Evolutionary conservation across 2,329 filamentous ascomycete species (phyloP).

Genomic region (Elsinoe arachidis): DNA sequence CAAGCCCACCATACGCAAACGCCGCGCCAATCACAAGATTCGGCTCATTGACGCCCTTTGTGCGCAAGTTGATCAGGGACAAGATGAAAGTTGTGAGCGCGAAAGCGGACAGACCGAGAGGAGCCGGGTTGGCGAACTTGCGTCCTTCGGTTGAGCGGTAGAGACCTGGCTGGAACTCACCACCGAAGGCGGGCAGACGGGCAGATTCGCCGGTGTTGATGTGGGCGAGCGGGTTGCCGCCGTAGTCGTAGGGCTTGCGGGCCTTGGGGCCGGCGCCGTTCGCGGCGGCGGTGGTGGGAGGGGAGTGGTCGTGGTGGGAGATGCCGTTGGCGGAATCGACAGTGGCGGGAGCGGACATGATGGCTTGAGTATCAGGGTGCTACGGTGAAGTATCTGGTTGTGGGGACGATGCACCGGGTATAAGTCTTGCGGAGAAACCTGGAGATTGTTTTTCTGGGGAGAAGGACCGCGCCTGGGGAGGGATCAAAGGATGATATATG

Average conservation of each 20-base stretch:
- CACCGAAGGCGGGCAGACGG: constrained; percentile 41
- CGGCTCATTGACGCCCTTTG: constrained; percentile 33
- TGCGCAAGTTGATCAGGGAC: constrained; percentile 41
- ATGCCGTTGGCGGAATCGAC: constrained; percentile 22
- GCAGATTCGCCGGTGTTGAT: constrained; percentile 41
- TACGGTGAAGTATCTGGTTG: constrained; percentile 29
- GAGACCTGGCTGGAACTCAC: constrained; percentile 45
- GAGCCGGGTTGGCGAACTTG: constrained; percentile 52
- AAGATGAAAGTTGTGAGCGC: constrained; percentile 58
- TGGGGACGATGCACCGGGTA: neutral
- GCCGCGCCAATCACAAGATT: constrained; percentile 42
- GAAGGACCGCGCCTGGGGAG: neutral
- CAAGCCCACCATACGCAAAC: constrained; percentile 43
- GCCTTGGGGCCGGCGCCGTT: constrained; percentile 24
- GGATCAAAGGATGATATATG: neutral
- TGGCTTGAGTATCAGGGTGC: constrained; percentile 14
- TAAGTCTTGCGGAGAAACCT: neutral
- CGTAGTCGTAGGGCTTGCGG: constrained; percentile 41
- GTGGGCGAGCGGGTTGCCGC: constrained; percentile 45
- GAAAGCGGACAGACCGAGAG: constrained; percentile 54
- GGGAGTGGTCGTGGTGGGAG: constrained; percentile 31
- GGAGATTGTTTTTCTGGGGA: neutral
- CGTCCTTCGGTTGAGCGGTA: constrained; percentile 31
- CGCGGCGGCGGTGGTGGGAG: constrained; percentile 16
- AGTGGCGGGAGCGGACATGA: constrained; percentile 32